These are phyloP conservation scores for Coemansia sp. DNA, from an alignment of 192 early-diverging fungal species.

Conservation along the genomic window DNA sequence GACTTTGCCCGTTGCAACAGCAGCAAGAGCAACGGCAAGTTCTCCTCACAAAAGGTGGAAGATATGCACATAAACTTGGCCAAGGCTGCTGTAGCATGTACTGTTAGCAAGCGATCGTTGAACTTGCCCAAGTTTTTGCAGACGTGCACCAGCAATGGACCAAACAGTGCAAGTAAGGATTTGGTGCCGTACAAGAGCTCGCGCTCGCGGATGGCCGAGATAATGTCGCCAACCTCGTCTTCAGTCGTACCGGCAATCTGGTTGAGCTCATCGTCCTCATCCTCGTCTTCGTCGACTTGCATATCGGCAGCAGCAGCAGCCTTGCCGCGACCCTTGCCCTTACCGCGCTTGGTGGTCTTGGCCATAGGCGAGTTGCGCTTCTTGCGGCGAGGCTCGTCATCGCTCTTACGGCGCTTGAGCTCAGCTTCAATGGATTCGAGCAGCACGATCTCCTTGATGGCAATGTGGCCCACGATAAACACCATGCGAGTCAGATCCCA, in stretches of 20 bases:
- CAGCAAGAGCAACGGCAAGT: conserved; percentile 88
- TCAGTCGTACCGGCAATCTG: conserved; percentile 90
- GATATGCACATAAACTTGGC: conserved; percentile 98
- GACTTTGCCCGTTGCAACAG: conserved; percentile 84
- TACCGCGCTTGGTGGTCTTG: conserved; percentile 8
- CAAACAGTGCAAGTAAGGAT: conserved; percentile 80
- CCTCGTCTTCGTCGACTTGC: conserved; percentile 28
- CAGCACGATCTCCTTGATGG: conserved; percentile 95
- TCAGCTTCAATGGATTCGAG: conserved; percentile 92
- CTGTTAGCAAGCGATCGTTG: conserved; percentile 82
- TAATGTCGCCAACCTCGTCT: conserved; percentile 93
- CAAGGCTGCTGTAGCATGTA: conserved; percentile 82
- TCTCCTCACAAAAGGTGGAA: conserved; percentile 89
- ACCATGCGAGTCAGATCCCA: conserved; percentile 84
- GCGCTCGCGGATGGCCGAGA: conserved; percentile 84
- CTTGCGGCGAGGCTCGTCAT: conserved; percentile 47
- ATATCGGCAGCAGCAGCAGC: conserved; percentile 2
- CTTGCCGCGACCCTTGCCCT: conserved; percentile 22
- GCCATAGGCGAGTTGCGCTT: conserved; percentile 33
- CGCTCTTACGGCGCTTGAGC: conserved; percentile 78
- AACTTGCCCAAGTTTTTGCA: conserved; percentile 82
- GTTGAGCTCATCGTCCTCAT: conserved; percentile 85
- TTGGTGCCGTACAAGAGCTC: conserved; percentile 83
- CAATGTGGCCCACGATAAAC: conserved; percentile 94
- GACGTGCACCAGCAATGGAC: conserved; percentile 78